Evolutionary conservation across 1,139 yeast species (phyloP).

Genomic region (Spencermartinsiella ligniputridi): DNA sequence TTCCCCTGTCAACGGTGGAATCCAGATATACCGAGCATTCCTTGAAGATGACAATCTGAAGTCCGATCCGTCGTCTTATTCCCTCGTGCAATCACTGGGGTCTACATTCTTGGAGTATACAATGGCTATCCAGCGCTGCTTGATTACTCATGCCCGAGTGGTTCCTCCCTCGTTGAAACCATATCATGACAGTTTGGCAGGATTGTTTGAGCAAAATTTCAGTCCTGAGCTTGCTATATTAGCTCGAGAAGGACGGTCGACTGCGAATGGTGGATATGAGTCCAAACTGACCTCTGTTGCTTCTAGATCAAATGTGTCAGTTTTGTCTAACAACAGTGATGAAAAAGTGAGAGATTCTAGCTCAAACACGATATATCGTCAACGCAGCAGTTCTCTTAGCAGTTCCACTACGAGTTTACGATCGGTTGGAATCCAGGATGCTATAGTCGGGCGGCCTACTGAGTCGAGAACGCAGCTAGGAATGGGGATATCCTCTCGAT

Average conservation of each 20-base stretch:
- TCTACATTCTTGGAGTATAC: constrained; percentile 70
- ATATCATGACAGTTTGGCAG: constrained; percentile 63
- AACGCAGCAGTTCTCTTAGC: neutral
- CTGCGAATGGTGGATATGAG: neutral
- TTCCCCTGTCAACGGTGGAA: constrained; percentile 91
- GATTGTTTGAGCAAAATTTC: constrained; percentile 65
- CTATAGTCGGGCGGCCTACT: neutral
- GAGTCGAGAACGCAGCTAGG: neutral
- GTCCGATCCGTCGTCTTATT: constrained; percentile 36
- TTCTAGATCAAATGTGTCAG: neutral
- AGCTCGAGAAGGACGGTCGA: constrained; percentile 2
- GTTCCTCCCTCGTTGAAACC: constrained; percentile 54
- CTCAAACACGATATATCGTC: neutral
- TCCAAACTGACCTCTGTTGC: neutral
- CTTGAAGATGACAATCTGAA: constrained; percentile 41
- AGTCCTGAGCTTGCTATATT: constrained; percentile 50
- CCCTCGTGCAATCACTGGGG: constrained; percentile 48
- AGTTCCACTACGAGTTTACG: neutral
- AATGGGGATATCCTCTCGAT: neutral
- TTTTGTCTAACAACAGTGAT: neutral
- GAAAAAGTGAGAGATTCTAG: neutral
- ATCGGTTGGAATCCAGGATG: neutral
- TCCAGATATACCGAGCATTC: constrained; percentile 75
- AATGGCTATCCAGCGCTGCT: constrained; percentile 58
- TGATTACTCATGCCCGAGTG: constrained; percentile 63